Conservation (phyloP, 257 asterid species). For the Lavandula angustifolia region DNA sequence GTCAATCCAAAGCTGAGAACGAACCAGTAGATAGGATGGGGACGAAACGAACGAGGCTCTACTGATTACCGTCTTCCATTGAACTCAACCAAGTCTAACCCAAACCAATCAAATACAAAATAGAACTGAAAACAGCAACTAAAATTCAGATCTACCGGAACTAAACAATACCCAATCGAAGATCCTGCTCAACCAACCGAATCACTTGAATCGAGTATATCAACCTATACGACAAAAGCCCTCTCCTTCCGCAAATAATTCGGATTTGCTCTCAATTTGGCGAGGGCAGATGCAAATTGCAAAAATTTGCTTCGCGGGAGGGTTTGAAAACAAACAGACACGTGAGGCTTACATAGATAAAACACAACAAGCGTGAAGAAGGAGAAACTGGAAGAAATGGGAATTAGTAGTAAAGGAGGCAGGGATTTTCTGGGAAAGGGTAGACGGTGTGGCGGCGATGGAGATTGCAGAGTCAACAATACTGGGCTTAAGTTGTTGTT, state of each 20-base stretch:
- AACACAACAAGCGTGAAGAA: no score
- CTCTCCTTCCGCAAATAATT: slow-evolving; percentile 15
- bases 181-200: slow-evolving; percentile 36
- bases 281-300: slow-evolving; percentile 26
- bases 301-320: slow-evolving; percentile 51
- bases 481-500: no score
- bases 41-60: slow-evolving; percentile 64
- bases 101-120: slow-evolving; percentile 36
- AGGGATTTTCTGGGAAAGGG: no score
- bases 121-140: slow-evolving; percentile 20
- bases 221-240: slow-evolving; percentile 23
- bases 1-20: slow-evolving; percentile 32
- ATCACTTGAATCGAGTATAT: slow-evolving; percentile 28
- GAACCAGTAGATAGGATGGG: slow-evolving; percentile 63
- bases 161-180: slow-evolving; percentile 34
- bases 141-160: slow-evolving; percentile 47
- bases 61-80: slow-evolving; percentile 73
- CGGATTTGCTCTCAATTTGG: slow-evolving; percentile 25
- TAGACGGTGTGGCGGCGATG: no score
- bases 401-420: no score
- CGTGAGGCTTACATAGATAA: slow-evolving; percentile 31
- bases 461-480: no score
- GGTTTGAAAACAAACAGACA: slow-evolving; percentile 55
- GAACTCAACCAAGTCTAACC: slow-evolving; percentile 34
- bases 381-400: no score